Evolutionary conservation across 139 green algal species (phyloP), one percentile per base, ranked within the genome.

Genomic region (Klebsormidium nitens): DNA sequence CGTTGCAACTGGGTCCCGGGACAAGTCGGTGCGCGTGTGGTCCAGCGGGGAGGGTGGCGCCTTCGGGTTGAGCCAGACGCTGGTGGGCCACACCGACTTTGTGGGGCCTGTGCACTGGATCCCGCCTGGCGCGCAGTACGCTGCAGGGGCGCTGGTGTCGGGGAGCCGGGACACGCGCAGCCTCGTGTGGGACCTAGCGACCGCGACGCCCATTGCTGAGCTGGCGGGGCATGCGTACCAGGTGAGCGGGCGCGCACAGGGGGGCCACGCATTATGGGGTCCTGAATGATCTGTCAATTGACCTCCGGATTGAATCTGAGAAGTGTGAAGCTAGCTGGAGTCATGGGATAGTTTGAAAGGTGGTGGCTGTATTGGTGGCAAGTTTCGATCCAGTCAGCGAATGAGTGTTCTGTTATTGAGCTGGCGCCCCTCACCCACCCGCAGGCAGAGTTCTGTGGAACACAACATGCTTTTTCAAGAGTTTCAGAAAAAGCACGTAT

Each of bases 71-170:
- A 63, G 56, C 36, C 77, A 57, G 34, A 70, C 50, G 26, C 26
- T 81, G 23, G 52, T 88, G n/a, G 91, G 91, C 0, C 89, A 97
- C 78, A 83, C 73, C 2, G 75, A 87, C 71, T 97, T 88, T 68
- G 91, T 97, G 2, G 81, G 78, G 1, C 57, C 89, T 0, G 32
- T 96, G 42, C 81, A 81, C 1, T 90, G 80, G 63, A 64, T 87
- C 2, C 57, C 84, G 0, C 59, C 83, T 0, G 78, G 75, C 1
- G 14, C 62, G 0, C 34, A 58, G 31, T 74, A 73, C 34, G 81
- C 81, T 0, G 29, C 46, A 2, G 87, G 82, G 35, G 82, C 75
- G 3, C 29, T 96, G 8, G 79, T 95, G 2, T 88, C 90, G 49
- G 87, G 87, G 4, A 93, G 93, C 0, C 82, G 89, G 23, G 92